A percentile compares a stretch with the other conserved stretches of the same genome.
Conservation (phyloP, 2,329 filamentous ascomycete genomes). For the Fusarium anguioides region DNA sequence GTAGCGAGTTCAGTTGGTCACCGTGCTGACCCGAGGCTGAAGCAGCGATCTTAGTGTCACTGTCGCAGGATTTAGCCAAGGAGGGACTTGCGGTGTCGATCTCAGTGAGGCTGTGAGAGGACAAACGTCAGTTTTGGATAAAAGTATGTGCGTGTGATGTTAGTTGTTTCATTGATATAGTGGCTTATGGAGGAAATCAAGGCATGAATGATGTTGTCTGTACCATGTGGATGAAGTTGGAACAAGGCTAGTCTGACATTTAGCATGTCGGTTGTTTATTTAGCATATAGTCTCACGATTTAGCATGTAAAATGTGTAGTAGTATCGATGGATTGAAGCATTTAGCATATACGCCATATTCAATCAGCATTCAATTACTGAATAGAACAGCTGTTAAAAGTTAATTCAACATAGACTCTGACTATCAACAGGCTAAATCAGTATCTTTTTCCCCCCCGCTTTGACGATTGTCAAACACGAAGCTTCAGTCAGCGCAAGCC, state of each 20-base stretch:
- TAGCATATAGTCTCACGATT: too few relatives aligned
- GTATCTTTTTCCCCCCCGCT: background rate
- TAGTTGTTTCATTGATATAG: slow-evolving; percentile 15
- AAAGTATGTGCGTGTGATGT: background rate
- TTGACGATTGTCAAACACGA: background rate
- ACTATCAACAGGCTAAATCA: background rate
- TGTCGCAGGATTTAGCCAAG: slow-evolving; percentile 7
- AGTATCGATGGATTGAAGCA: background rate
- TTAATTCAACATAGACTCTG: background rate
- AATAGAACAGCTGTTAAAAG: background rate
- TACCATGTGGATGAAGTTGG: background rate
- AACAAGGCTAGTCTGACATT: background rate
- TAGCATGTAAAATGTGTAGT: background rate
- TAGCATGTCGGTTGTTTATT: background rate
- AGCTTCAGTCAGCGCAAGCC: background rate
- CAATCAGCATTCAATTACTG: background rate
- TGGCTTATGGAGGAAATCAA: background rate
- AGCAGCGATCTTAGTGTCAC: slow-evolving; percentile 19
- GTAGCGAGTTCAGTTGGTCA: background rate
- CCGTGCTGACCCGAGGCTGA: slow-evolving; percentile 10
- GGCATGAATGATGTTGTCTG: background rate
- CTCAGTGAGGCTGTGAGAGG: slow-evolving; percentile 8
- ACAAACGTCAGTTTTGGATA: background rate
- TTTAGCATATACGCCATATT: background rate
- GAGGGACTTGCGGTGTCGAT: slow-evolving; percentile 12